Conservation (phyloP, 768 basidiomycete species). For the Podaxis sp. region DNA sequence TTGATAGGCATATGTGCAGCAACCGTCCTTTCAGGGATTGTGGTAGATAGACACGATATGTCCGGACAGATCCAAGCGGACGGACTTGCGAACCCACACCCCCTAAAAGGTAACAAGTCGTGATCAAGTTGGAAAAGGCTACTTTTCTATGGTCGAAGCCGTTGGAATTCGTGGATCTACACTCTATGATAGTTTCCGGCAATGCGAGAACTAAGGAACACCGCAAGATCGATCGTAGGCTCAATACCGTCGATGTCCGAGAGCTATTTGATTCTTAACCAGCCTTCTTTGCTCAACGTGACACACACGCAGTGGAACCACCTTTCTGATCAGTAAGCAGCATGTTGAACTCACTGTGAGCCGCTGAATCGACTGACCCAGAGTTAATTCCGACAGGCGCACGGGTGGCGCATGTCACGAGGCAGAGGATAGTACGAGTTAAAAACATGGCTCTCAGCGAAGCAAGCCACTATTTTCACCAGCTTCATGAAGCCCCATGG, state of each 20-base stretch:
- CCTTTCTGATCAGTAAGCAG: background rate
- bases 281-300: background rate
- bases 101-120: background rate
- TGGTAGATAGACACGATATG: background rate
- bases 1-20: background rate
- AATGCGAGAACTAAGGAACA: background rate
- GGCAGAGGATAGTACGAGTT: too few species aligned
- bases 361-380: too few species aligned
- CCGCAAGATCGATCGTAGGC: background rate
- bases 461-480: too few species aligned
- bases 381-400: too few species aligned
- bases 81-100: background rate
- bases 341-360: background rate
- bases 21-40: background rate
- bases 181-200: background rate
- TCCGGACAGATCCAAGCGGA: background rate
- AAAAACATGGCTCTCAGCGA: too few species aligned
- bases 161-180: background rate
- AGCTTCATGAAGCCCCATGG: too few species aligned
- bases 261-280: background rate
- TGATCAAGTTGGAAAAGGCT: background rate
- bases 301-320: background rate
- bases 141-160: background rate
- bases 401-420: too few species aligned
- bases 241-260: background rate